Percentiles rank a stretch among this genome's conserved stretches.
These are phyloP conservation scores for Oryza officinalis DNA, from an alignment of 176 grass and related monocot genomes.

Conservation along the genomic window DNA sequence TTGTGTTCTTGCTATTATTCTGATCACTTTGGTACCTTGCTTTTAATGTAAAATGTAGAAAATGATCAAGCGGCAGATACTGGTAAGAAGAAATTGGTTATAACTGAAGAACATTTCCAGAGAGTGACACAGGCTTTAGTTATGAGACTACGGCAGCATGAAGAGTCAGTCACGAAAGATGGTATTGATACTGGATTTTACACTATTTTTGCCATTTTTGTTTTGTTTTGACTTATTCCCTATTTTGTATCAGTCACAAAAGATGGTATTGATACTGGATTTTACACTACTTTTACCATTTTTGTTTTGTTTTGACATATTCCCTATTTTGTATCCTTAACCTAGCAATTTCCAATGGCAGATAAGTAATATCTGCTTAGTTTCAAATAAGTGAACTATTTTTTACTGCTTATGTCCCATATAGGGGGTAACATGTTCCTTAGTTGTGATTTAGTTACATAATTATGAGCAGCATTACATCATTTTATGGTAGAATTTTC, in stretches of 20 bases:
- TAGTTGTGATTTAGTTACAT: background rate
- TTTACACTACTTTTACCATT: slow-evolving; percentile 5
- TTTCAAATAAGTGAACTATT: background rate
- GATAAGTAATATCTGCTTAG: background rate
- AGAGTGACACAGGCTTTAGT: slow-evolving; percentile 90
- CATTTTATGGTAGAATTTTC: background rate
- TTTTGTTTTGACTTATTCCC: background rate
- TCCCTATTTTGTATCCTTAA: background rate
- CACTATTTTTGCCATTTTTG: background rate
- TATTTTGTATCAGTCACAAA: slow-evolving; percentile 34
- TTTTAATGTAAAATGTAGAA: slow-evolving; percentile 46
- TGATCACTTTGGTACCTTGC: slow-evolving; percentile 24
- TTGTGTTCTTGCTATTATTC: background rate
- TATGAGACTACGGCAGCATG: slow-evolving; percentile 78
- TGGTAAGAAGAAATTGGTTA: slow-evolving; percentile 84
- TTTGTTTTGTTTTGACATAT: background rate
- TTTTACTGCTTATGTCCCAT: background rate
- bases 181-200: slow-evolving; percentile 53
- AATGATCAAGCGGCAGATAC: slow-evolving; percentile 48
- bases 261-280: slow-evolving; percentile 62
- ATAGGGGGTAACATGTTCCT: background rate
- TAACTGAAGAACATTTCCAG: slow-evolving; percentile 97
- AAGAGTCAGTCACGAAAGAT: slow-evolving; percentile 71
- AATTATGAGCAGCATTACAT: background rate
- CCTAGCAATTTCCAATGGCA: background rate